phyloP scores from a whole-genome alignment of 2,329 filamentous ascomycete genomes.

The Triangularia verruculosa region DNA sequence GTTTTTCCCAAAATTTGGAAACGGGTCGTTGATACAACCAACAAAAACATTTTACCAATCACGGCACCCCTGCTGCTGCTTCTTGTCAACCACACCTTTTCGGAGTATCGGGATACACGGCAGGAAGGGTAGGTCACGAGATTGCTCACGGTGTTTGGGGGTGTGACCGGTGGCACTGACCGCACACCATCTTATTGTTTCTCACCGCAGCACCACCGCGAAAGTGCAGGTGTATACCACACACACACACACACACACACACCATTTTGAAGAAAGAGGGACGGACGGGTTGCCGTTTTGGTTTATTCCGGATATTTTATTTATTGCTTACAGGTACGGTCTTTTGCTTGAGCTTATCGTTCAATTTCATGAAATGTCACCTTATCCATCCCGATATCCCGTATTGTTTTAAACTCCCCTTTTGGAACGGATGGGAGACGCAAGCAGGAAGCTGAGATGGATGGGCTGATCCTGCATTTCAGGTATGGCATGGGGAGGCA shows the following conservation, averaged over 20 bases:
- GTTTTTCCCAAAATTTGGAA: not conserved
- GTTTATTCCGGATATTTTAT: not conserved
- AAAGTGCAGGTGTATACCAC: no score
- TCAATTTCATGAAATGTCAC: no score
- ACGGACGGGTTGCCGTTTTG: not conserved
- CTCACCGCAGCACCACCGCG: no score
- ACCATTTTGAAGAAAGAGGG: no score
- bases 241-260: no score
- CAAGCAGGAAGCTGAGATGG: no score
- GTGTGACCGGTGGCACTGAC: not conserved
- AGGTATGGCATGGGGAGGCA: no score
- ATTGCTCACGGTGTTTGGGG: slow-evolving; percentile 1
- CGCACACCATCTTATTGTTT: not conserved
- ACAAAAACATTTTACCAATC: not conserved
- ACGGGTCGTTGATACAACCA: not conserved
- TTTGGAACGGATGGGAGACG: no score
- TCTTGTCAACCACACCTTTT: slow-evolving; percentile 1
- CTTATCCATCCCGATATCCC: no score
- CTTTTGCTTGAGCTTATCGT: no score
- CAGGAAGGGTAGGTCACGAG: slow-evolving; percentile 15
- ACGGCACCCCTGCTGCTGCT: not conserved
- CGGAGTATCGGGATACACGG: slow-evolving; percentile 13
- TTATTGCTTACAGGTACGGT: not conserved
- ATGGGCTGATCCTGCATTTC: no score
- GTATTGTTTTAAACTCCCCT: no score